These are phyloP conservation scores for Phtheirospermum japonicum DNA, from an alignment of 257 asterid genomes.

Conservation along the genomic window DNA sequence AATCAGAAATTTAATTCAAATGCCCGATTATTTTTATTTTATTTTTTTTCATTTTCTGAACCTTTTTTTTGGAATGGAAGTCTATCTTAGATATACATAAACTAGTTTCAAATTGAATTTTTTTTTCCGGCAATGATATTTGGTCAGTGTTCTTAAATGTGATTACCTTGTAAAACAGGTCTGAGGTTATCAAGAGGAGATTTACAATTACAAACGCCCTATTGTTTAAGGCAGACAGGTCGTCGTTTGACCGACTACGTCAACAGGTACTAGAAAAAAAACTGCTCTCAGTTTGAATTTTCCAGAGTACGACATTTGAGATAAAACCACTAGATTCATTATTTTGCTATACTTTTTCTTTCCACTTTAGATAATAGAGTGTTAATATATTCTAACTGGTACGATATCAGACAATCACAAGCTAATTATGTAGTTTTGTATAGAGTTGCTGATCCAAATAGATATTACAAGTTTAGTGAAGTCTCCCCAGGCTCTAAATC, in stretches of 20 bases:
- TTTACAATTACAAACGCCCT: constrained; percentile 72
- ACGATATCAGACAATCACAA: too few species aligned
- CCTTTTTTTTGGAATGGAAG: not conserved
- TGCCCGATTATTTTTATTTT: not conserved
- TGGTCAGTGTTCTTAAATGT: constrained; percentile 1
- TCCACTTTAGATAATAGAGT: too few species aligned
- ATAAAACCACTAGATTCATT: too few species aligned
- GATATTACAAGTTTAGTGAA: too few species aligned
- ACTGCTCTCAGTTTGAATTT: not conserved
- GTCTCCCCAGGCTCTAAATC: too few species aligned
- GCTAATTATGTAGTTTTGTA: too few species aligned
- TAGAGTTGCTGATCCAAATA: too few species aligned
- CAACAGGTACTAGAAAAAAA: constrained; percentile 59
- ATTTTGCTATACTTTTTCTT: too few species aligned
- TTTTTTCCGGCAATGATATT: not conserved
- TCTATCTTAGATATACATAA: not conserved
- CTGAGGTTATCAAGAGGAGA: constrained; percentile 61
- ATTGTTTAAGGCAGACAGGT: constrained; percentile 68
- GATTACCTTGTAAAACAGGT: constrained; percentile 41
- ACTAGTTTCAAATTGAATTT: not conserved
- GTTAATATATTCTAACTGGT: too few species aligned
- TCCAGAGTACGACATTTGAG: too few species aligned
- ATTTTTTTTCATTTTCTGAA: not conserved
- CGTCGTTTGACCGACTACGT: constrained; percentile 63
- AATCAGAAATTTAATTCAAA: constrained; percentile 10